Evolutionary conservation across 495 filamentous ascomycete genomes (phyloP).

Genomic region (Lasiosphaeriaceae sp.): DNA sequence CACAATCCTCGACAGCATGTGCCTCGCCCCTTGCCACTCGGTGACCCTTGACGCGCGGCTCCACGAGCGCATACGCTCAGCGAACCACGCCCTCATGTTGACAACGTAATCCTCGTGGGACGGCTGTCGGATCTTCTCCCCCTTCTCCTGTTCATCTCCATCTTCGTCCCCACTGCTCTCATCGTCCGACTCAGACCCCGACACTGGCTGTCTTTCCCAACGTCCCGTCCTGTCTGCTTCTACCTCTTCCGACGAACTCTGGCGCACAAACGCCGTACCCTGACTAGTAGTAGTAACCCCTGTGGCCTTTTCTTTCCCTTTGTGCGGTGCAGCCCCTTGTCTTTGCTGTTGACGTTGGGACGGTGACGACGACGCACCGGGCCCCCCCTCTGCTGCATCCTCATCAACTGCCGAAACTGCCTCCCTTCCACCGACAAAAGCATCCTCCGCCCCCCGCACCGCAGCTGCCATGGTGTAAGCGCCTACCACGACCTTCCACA

Average conservation of each 20-base stretch:
- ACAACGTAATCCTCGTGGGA: neutral
- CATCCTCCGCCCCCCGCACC: neutral
- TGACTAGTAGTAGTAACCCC: no score
- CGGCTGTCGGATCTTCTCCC: neutral
- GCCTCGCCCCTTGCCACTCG: slow-evolving; percentile 6
- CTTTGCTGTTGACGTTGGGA: neutral
- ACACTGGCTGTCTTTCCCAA: no score
- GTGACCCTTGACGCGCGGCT: neutral
- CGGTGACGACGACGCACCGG: neutral
- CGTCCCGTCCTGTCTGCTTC: no score
- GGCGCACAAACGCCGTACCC: no score
- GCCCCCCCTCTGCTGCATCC: neutral
- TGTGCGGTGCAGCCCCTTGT: neutral
- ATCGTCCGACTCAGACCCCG: neutral
- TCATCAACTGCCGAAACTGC: no score
- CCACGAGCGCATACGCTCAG: slow-evolving; percentile 8
- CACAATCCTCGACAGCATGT: slow-evolving; percentile 2
- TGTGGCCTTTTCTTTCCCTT: no score
- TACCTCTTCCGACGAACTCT: no score
- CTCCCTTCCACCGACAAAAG: neutral
- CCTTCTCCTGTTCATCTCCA: neutral
- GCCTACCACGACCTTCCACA: neutral
- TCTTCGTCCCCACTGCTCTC: neutral
- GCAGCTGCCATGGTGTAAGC: neutral
- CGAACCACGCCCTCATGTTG: slow-evolving; percentile 9